Evolutionary conservation across 2,329 filamentous ascomycete genomes (phyloP).

Genomic region (Sclerotinia sclerotiorum): DNA sequence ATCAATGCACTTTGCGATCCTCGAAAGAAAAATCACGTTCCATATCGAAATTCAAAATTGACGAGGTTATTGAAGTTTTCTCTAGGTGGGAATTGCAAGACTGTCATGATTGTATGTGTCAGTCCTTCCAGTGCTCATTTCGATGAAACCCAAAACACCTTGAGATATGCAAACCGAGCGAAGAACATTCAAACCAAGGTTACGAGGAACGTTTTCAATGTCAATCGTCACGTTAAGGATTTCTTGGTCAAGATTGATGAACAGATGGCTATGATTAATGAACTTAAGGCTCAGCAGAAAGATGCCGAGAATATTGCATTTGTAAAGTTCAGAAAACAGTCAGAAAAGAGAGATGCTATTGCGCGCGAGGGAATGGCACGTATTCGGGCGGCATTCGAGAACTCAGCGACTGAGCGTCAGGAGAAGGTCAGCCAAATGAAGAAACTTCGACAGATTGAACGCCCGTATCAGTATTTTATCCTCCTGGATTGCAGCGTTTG

Average conservation of each 20-base stretch:
- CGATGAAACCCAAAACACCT: conserved; percentile 96
- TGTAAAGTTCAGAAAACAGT: conserved; percentile 86
- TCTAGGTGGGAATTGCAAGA: conserved; percentile 95
- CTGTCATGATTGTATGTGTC: conserved; percentile 99
- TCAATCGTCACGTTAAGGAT: conserved; percentile 98
- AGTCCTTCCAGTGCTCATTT: conserved; percentile 96
- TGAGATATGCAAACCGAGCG: conserved; percentile 94
- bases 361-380: conserved; percentile 76
- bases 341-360: conserved; percentile 76
- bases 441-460: conserved; percentile 77
- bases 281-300: conserved; percentile 89
- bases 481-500: conserved; percentile 90
- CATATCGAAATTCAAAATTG: conserved; percentile 96
- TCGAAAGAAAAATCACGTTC: conserved; percentile 87
- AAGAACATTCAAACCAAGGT: conserved; percentile 99
- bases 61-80: conserved; percentile 96
- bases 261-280: conserved; percentile 94
- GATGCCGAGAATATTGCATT: conserved; percentile 81
- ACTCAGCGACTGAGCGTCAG: conserved; percentile 72
- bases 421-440: conserved; percentile 80
- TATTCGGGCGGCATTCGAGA: conserved; percentile 79
- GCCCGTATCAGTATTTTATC: conserved; percentile 81
- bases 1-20: conserved; percentile 98
- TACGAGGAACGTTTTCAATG: conserved; percentile 98
- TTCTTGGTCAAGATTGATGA: conserved; percentile 99